Percentiles rank a stretch among this genome's conserved stretches.
Conservation (phyloP, 768 basidiomycete species). For the Tephrocybe sp. region DNA sequence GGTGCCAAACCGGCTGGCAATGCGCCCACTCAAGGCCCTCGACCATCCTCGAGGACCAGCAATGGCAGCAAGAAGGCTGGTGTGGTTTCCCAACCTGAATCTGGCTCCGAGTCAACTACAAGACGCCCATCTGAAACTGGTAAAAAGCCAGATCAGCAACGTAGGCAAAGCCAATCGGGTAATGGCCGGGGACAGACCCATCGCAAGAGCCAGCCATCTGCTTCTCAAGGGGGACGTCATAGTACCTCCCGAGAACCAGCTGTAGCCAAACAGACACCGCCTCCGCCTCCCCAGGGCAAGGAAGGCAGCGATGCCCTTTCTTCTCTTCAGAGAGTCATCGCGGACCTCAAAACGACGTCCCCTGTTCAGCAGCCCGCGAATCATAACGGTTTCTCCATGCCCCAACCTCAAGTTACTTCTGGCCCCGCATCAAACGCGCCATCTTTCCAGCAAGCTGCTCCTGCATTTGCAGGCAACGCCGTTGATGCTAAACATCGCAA, state of each 20-base stretch:
- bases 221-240: conserved; percentile 54
- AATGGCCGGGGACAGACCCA: conserved; percentile 46
- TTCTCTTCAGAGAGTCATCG: conserved; percentile 90
- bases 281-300: conserved; percentile 44
- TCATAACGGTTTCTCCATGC: conserved; percentile 42
- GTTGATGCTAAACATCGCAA: conserved; percentile 75
- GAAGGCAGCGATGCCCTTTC: conserved; percentile 81
- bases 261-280: conserved; percentile 42
- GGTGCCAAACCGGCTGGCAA: conserved; percentile 42
- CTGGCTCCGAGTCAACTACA: conserved; percentile 68
- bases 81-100: conserved; percentile 47
- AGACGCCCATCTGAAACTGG: conserved; percentile 55
- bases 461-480: conserved; percentile 47
- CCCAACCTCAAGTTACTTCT: conserved; percentile 46
- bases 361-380: conserved; percentile 50
- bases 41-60: conserved; percentile 65
- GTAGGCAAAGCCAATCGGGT: conserved; percentile 50
- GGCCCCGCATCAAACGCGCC: conserved; percentile 66
- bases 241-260: conserved; percentile 37
- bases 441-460: conserved; percentile 69
- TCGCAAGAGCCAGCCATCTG: conserved; percentile 57
- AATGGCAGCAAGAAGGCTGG: conserved; percentile 53
- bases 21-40: conserved; percentile 38
- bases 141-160: conserved; percentile 52
- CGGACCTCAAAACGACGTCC: conserved; percentile 86